Percentiles rank a stretch among this genome's conserved stretches.
These are phyloP conservation scores for Colletotrichum scovillei DNA, from an alignment of 2,329 filamentous ascomycete species.

Conservation along the genomic window DNA sequence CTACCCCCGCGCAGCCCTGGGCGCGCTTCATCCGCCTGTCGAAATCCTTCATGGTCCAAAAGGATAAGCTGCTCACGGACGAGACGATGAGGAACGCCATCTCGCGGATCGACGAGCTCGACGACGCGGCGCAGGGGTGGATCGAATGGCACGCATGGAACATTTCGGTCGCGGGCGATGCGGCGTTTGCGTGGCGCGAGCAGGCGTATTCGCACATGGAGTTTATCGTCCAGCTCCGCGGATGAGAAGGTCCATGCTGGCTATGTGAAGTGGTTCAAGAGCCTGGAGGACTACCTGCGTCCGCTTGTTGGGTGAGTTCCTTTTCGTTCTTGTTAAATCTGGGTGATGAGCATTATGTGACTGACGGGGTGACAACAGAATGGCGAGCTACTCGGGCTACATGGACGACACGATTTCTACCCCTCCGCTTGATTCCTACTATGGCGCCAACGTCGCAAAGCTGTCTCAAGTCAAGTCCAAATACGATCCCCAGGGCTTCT, in stretches of 20 bases:
- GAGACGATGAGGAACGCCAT: neutral
- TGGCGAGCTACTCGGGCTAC: constrained; percentile 32
- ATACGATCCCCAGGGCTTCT: constrained; percentile 31
- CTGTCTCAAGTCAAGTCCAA: constrained; percentile 30
- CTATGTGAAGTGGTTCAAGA: neutral
- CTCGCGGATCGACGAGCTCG: neutral
- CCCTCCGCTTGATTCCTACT: constrained; percentile 29
- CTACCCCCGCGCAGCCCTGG: neutral
- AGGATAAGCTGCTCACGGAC: neutral
- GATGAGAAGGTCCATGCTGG: constrained; percentile 2
- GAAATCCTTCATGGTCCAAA: neutral
- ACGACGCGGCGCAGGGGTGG: neutral
- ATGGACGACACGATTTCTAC: constrained; percentile 34
- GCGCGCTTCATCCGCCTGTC: neutral
- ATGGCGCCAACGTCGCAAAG: constrained; percentile 26
- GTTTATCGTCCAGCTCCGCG: constrained; percentile 29
- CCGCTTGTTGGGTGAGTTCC: neutral
- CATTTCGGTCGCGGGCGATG: constrained; percentile 15
- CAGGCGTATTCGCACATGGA: constrained; percentile 34
- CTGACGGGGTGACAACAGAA: constrained; percentile 15
- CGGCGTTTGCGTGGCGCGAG: constrained; percentile 36
- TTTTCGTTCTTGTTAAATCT: neutral
- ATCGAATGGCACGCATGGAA: constrained; percentile 35
- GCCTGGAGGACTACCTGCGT: neutral
- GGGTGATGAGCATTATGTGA: no score